Percentiles rank a stretch among this genome's conserved stretches.
These are phyloP conservation scores for Xylaria telfairii DNA, from an alignment of 495 filamentous ascomycete genomes.

Conservation along the genomic window DNA sequence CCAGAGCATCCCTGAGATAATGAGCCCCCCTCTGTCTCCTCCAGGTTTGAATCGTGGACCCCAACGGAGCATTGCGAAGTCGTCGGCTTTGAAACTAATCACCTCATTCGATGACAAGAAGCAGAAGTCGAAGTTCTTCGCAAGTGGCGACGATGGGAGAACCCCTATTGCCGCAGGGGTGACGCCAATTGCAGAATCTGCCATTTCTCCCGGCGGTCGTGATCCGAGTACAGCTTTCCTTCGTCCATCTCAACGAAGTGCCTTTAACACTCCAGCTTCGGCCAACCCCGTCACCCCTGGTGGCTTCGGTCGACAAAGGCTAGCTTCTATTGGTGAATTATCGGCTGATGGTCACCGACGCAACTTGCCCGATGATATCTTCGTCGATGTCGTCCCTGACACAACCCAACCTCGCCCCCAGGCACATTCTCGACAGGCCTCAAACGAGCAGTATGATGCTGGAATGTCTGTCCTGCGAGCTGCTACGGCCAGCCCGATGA, in stretches of 20 bases:
- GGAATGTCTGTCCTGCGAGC: constrained; percentile 45
- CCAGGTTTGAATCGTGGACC: constrained; percentile 56
- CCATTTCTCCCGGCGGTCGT: constrained; percentile 73
- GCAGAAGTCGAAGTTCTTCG: constrained; percentile 70
- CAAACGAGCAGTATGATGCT: constrained; percentile 29
- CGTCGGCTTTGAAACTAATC: constrained; percentile 88
- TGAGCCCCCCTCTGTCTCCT: constrained; percentile 66
- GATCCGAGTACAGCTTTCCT: constrained; percentile 71
- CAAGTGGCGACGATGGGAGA: constrained; percentile 67
- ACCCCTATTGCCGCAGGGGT: constrained; percentile 79
- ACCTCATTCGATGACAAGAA: constrained; percentile 79
- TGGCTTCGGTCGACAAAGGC: constrained; percentile 68
- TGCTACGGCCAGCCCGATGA: constrained; percentile 57
- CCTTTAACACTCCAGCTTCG: constrained; percentile 70
- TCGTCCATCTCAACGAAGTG: constrained; percentile 62
- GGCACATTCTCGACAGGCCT: constrained; percentile 29
- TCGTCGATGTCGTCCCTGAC: constrained; percentile 32
- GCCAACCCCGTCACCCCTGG: constrained; percentile 77
- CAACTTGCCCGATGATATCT: constrained; percentile 42
- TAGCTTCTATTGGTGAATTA: constrained; percentile 87
- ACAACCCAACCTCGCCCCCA: constrained; percentile 23
- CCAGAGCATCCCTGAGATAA: constrained; percentile 55
- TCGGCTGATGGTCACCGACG: constrained; percentile 46
- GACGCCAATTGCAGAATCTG: constrained; percentile 93
- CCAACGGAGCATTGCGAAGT: constrained; percentile 70